Conservation (phyloP, 2,329 filamentous ascomycete species). For the Penicillium expansum region DNA sequence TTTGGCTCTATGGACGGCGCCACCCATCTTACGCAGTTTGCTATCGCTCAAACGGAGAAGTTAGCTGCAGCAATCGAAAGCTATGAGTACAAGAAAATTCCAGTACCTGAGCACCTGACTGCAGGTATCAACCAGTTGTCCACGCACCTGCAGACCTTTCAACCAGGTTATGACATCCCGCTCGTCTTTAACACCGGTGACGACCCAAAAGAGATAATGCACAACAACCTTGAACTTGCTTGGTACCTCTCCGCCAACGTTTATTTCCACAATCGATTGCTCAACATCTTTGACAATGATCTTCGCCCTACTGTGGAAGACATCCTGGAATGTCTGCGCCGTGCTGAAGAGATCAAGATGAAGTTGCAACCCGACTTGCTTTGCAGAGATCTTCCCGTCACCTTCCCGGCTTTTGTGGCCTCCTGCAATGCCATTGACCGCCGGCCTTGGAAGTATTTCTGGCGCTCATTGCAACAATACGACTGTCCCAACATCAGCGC, state of each 20-base stretch:
- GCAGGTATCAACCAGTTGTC: neutral
- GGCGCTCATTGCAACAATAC: neutral
- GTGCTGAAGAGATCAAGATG: neutral
- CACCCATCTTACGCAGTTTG: too few species aligned
- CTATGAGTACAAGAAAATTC: fast-evolving
- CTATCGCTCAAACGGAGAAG: too few species aligned
- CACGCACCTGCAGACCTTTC: neutral
- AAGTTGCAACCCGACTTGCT: neutral
- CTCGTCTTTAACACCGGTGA: neutral
- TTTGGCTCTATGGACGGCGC: too few species aligned
- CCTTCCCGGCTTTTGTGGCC: neutral
- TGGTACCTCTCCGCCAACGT: neutral
- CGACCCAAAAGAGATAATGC: neutral
- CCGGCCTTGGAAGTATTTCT: neutral
- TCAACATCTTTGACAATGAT: too few species aligned
- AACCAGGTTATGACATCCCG: neutral
- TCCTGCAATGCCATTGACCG: neutral
- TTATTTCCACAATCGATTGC: neutral
- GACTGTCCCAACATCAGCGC: fast-evolving
- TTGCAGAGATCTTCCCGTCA: neutral
- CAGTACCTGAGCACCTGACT: neutral
- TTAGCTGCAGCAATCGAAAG: neutral
- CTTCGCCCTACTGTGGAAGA: neutral
- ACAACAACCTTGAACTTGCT: neutral
- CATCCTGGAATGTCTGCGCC: neutral